Base-by-base conservation (phyloP, 441 rosid genomes). In the Corymbia calophylla region DNA sequence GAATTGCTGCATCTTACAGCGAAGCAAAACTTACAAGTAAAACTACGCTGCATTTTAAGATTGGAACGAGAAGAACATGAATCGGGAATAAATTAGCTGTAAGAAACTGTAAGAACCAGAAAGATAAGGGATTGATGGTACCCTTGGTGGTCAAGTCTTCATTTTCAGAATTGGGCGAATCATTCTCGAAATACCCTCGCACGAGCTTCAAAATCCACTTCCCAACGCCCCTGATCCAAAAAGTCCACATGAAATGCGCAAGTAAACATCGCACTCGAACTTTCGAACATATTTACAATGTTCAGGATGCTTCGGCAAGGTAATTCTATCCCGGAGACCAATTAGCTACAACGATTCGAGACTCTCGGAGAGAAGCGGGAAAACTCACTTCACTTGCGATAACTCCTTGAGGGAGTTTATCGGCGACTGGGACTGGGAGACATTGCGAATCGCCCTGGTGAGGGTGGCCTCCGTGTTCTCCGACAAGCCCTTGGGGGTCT, bases 151-250 rank as follows among this genome's bases (percentile, higher is more conserved):
- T 88, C 89, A 92, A 70, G 88, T 93, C 95, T 92, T 96, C 97
- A 68, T 93, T 93, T 87, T 94, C 96, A 87, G 97, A 95, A 94
- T 70, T 62, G 77, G 88, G 93, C 54, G 93, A 91, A 82, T 88
- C 94, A 88, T 54, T 87, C 56, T 92, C 94, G 88, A 97, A 97
- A 91, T 93, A 95, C 88, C 95, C 96, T 91, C 95, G 93, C 95
- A 94, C 91, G 85, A 94, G 94, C 93, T 89, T 96, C 89, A 97
- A 81, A 91, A 96, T 94, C 99, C 97, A 97, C 90, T 97, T 96
- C 44, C 99, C 99, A 31, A 97, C 94, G 51, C 99, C 99, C 96
- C 98, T 97, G 86, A 47, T 88, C 88, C 89, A 89, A 66, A 91
- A 15, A 18, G 66, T 81, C 86, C 90, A 87, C 44, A 80, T 48